Conservation (phyloP, 352 stramenopile species). For the Pythium utonaiense region DNA sequence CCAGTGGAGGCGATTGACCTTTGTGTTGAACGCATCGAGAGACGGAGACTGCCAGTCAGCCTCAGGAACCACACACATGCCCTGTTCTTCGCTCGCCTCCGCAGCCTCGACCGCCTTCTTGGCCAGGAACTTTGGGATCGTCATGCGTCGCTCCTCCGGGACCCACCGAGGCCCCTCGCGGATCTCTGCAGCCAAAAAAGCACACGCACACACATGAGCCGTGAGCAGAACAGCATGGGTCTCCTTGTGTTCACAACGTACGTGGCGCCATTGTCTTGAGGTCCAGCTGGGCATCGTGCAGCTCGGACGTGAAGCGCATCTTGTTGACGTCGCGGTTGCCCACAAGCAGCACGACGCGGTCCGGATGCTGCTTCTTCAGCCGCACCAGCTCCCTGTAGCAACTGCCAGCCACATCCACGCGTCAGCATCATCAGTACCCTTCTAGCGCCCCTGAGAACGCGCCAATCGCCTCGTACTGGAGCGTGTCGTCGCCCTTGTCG, state of each 20-base stretch:
- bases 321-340: constrained; percentile 95
- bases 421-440: no score
- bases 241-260: constrained; percentile 16
- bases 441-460: no score
- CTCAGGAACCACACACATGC: neutral
- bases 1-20: constrained; percentile 82
- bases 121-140: constrained; percentile 42
- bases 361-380: constrained; percentile 84
- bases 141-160: constrained; percentile 47
- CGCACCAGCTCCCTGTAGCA: constrained; percentile 82
- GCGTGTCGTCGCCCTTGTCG: constrained; percentile 88
- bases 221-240: neutral
- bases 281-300: constrained; percentile 71
- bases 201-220: neutral
- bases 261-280: constrained; percentile 55
- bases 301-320: constrained; percentile 86
- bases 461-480: constrained; percentile 47
- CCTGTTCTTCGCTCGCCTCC: neutral
- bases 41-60: neutral
- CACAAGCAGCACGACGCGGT: constrained; percentile 89
- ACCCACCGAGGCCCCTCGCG: constrained; percentile 69
- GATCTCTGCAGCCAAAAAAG: constrained; percentile 54
- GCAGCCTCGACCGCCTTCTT: constrained; percentile 16
- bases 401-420: constrained; percentile 11
- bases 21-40: constrained; percentile 55